Percentiles rank a stretch among this genome's conserved stretches.
Evolutionary conservation across 225 moss, liverwort and hornwort genomes (phyloP).

Genomic region (Asterella californica): DNA sequence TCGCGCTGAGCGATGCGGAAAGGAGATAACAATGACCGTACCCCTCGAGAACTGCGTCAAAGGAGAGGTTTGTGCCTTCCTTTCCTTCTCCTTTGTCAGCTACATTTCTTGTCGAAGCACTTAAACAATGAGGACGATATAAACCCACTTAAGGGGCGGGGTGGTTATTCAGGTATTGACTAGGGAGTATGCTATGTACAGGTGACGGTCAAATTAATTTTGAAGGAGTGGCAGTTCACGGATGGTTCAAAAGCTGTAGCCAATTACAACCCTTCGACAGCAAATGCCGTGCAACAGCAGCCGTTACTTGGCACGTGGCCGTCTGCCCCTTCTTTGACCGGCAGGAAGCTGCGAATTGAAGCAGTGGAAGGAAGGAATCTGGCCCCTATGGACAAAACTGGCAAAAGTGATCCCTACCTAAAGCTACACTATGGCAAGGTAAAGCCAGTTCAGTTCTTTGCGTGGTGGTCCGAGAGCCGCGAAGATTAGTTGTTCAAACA

Average conservation of each 20-base stretch:
- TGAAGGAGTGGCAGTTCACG: slow-evolving; percentile 98
- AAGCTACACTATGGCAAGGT: slow-evolving; percentile 99
- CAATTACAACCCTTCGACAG: slow-evolving; percentile 52
- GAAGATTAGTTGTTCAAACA: background rate
- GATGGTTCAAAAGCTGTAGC: slow-evolving; percentile 90
- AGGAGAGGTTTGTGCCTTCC: slow-evolving; percentile 63
- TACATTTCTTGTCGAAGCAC: background rate
- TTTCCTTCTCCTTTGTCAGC: slow-evolving; percentile 34
- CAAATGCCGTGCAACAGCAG: slow-evolving; percentile 41
- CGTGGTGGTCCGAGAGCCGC: too few relatives aligned
- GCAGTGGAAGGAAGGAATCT: slow-evolving; percentile 88
- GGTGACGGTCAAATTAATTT: slow-evolving; percentile 65
- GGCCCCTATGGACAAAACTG: slow-evolving; percentile 98
- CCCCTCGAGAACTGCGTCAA: slow-evolving; percentile 69
- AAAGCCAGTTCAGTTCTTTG: background rate
- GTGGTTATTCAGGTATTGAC: background rate
- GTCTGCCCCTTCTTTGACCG: slow-evolving; percentile 57
- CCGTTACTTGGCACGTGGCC: slow-evolving; percentile 53
- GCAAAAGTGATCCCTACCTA: slow-evolving; percentile 95
- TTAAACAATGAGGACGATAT: background rate
- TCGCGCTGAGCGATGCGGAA: slow-evolving; percentile 84
- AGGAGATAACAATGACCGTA: slow-evolving; percentile 67
- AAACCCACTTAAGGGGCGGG: background rate
- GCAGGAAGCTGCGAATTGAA: slow-evolving; percentile 70
- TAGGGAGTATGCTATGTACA: slow-evolving; percentile 24